These are phyloP conservation scores for Kickxella alabastrina DNA, from an alignment of 192 early-diverging fungal genomes.

Conservation along the genomic window DNA sequence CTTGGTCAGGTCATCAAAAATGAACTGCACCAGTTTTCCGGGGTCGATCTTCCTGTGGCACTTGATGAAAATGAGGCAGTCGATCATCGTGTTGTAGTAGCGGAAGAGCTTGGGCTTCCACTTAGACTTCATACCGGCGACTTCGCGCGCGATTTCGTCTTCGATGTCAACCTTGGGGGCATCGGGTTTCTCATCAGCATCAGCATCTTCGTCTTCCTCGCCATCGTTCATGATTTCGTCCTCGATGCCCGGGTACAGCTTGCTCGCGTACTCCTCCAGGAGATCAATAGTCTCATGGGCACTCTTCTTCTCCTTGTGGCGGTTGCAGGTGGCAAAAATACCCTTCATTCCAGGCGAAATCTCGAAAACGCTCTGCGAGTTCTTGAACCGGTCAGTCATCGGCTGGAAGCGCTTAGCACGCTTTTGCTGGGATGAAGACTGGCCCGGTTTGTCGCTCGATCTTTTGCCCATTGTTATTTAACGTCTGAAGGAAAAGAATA, in stretches of 20 bases:
- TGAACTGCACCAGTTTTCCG: constrained; percentile 36
- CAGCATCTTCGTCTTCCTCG: constrained; percentile 2
- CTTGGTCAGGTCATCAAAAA: constrained; percentile 41
- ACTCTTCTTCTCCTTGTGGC: constrained; percentile 43
- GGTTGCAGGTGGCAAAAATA: constrained; percentile 45
- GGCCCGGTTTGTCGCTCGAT: constrained; percentile 20
- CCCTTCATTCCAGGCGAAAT: constrained; percentile 51
- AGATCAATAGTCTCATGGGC: constrained; percentile 45
- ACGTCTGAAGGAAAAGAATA: too few species aligned
- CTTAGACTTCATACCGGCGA: constrained; percentile 40
- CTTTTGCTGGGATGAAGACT: constrained; percentile 26
- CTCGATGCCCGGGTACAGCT: constrained; percentile 44
- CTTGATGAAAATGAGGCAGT: constrained; percentile 48
- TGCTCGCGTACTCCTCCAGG: constrained; percentile 39
- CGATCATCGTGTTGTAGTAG: constrained; percentile 43
- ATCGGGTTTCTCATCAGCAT: neutral
- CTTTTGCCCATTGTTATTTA: constrained; percentile 29
- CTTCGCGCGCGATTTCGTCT: constrained; percentile 48
- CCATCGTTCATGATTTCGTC: constrained; percentile 34
- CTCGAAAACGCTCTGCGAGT: constrained; percentile 41
- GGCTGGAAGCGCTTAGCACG: constrained; percentile 42
- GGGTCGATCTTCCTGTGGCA: constrained; percentile 43
- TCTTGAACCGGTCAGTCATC: constrained; percentile 36
- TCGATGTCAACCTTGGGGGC: constrained; percentile 29
- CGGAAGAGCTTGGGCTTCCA: constrained; percentile 33